A percentile compares a stretch with the other conserved stretches of the same genome.
These are phyloP conservation scores for Phytopythium montanum DNA, from an alignment of 352 stramenopile genomes.

Conservation along the genomic window DNA sequence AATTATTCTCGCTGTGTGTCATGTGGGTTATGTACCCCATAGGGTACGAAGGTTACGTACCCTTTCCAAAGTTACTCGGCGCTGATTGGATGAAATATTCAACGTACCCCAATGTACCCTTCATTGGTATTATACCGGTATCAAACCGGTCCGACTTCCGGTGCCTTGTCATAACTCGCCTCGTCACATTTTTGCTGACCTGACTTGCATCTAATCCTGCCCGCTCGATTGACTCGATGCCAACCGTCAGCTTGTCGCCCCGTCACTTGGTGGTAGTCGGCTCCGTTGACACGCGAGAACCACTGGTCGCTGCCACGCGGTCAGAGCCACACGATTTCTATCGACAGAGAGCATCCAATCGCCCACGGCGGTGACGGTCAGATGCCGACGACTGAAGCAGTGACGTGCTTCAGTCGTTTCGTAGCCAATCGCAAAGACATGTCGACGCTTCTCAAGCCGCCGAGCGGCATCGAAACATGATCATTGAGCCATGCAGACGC, in stretches of 20 bases:
- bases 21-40: too few relatives aligned
- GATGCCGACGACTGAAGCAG: neutral
- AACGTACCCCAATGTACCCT: too few relatives aligned
- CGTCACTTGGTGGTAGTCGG: neutral
- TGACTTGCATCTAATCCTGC: neutral
- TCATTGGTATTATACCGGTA: too few relatives aligned
- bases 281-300: neutral
- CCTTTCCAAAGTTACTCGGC: too few relatives aligned
- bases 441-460: neutral
- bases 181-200: too few relatives aligned
- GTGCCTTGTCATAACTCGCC: too few relatives aligned
- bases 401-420: neutral
- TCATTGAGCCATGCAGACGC: neutral
- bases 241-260: neutral
- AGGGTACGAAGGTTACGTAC: too few relatives aligned
- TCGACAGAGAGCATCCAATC: neutral
- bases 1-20: too few relatives aligned
- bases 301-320: neutral
- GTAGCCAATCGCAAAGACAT: neutral
- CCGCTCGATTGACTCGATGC: neutral
- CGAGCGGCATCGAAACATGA: neutral
- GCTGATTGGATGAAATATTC: too few relatives aligned
- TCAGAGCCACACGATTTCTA: too few relatives aligned
- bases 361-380: neutral
- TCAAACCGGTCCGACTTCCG: too few relatives aligned